Conservation (phyloP, 2,329 filamentous ascomycete genomes). For the Curvularia hawaiiensis region DNA sequence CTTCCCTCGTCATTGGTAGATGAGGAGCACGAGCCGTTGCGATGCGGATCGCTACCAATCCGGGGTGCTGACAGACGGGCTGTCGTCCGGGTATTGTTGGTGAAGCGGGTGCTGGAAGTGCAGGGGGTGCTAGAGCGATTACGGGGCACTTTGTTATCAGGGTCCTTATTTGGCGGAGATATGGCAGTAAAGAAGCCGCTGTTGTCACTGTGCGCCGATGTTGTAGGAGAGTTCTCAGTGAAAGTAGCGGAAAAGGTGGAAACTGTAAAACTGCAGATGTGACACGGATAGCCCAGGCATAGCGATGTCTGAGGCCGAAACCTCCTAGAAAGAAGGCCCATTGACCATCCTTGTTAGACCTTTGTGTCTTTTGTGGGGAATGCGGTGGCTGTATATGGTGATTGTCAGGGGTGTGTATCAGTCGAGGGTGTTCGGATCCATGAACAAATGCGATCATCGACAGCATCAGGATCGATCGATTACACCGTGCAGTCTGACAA, state of each 20-base stretch:
- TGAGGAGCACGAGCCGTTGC: slow-evolving; percentile 10
- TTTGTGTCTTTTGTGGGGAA: too few species aligned
- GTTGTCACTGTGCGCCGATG: slow-evolving; percentile 3
- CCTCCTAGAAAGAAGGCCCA: too few species aligned
- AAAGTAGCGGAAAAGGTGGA: slow-evolving; percentile 7
- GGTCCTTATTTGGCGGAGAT: neutral
- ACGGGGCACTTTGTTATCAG: slow-evolving; percentile 2
- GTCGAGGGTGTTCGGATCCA: too few species aligned
- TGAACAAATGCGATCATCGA: too few species aligned
- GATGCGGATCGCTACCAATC: slow-evolving; percentile 10
- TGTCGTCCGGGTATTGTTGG: slow-evolving; percentile 7
- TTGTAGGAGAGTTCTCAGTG: slow-evolving; percentile 7
- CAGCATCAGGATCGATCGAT: too few species aligned
- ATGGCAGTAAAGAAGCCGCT: slow-evolving; percentile 4
- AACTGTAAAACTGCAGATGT: slow-evolving; percentile 10
- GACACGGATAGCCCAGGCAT: too few species aligned
- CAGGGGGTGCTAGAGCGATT: slow-evolving; percentile 10
- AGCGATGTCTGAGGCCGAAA: too few species aligned
- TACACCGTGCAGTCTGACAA: too few species aligned
- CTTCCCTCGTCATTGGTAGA: slow-evolving; percentile 3
- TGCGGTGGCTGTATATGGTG: too few species aligned
- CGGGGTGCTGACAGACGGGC: slow-evolving; percentile 9
- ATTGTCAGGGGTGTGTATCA: too few species aligned
- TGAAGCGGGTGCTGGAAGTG: slow-evolving; percentile 10
- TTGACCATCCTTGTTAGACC: too few species aligned